These are phyloP conservation scores for Globisporangium abappressorium DNA, from an alignment of 352 stramenopile genomes.

Conservation along the genomic window DNA sequence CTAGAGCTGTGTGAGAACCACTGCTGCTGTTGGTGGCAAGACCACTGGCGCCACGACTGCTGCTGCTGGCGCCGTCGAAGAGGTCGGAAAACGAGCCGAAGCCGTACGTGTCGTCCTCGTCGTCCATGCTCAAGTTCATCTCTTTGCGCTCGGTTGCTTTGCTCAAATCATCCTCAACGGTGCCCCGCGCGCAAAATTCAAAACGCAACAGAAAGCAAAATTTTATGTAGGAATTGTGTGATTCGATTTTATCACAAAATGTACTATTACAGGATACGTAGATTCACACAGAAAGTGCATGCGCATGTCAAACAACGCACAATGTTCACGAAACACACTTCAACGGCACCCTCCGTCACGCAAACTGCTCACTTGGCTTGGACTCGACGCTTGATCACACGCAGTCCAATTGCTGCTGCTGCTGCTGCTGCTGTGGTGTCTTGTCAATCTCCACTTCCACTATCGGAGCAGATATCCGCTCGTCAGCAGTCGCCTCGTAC, in stretches of 20 bases:
- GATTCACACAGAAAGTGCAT: background rate
- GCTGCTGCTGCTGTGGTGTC: background rate
- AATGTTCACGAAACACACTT: background rate
- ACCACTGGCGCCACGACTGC: background rate
- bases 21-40: background rate
- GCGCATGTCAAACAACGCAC: background rate
- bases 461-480: constrained; percentile 8
- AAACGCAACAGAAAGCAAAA: background rate
- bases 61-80: constrained; percentile 27
- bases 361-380: background rate
- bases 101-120: constrained; percentile 67
- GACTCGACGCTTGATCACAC: background rate
- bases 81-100: constrained; percentile 66
- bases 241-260: background rate
- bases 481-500: constrained; percentile 30
- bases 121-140: constrained; percentile 30
- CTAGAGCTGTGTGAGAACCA: background rate
- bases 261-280: background rate
- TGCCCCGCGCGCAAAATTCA: constrained; percentile 3
- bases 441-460: constrained; percentile 11
- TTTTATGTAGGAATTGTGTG: background rate
- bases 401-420: background rate
- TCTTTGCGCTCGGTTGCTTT: constrained; percentile 4
- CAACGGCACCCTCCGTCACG: background rate
- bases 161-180: background rate